A percentile compares a stretch with the other conserved stretches of the same genome.
Conservation (phyloP, 176 grass and related monocot species). For the Chloris gayana region DNA sequence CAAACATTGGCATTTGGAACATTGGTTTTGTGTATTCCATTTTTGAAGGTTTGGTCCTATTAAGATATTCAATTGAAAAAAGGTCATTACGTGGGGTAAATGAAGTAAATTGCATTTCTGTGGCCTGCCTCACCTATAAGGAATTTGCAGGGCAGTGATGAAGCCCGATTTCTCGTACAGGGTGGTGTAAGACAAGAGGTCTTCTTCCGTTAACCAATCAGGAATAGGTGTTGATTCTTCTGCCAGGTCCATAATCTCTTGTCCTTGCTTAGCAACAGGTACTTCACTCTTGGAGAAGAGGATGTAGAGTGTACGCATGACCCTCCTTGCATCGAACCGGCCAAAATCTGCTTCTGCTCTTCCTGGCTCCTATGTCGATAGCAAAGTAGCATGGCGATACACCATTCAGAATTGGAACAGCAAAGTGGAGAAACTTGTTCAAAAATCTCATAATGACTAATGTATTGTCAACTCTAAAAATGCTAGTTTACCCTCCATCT, state of each 20-base stretch:
- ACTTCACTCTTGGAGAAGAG: slow-evolving; percentile 40
- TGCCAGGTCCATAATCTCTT: slow-evolving; percentile 39
- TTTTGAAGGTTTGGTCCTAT: slow-evolving; percentile 16
- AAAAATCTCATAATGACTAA: no score
- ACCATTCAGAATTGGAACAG: neutral
- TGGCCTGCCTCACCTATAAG: slow-evolving; percentile 39
- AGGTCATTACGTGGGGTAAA: neutral
- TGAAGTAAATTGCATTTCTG: neutral
- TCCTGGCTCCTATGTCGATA: slow-evolving; percentile 62
- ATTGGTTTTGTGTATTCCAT: neutral
- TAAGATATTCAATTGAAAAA: neutral
- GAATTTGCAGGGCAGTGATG: slow-evolving; percentile 42
- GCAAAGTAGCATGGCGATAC: neutral
- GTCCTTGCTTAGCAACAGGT: slow-evolving; percentile 26
- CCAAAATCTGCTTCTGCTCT: slow-evolving; percentile 40
- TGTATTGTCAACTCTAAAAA: no score
- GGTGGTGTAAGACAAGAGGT: slow-evolving; percentile 25
- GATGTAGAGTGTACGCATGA: slow-evolving; percentile 54
- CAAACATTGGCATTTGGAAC: slow-evolving; percentile 46
- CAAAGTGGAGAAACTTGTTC: neutral
- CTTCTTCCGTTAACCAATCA: slow-evolving; percentile 25
- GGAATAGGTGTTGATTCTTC: slow-evolving; percentile 30
- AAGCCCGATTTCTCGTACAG: slow-evolving; percentile 34
- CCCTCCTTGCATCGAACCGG: slow-evolving; percentile 20
- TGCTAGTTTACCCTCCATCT: slow-evolving; percentile 57